Conservation (phyloP, 768 basidiomycete genomes). For the Gloeophyllum trabeum region DNA sequence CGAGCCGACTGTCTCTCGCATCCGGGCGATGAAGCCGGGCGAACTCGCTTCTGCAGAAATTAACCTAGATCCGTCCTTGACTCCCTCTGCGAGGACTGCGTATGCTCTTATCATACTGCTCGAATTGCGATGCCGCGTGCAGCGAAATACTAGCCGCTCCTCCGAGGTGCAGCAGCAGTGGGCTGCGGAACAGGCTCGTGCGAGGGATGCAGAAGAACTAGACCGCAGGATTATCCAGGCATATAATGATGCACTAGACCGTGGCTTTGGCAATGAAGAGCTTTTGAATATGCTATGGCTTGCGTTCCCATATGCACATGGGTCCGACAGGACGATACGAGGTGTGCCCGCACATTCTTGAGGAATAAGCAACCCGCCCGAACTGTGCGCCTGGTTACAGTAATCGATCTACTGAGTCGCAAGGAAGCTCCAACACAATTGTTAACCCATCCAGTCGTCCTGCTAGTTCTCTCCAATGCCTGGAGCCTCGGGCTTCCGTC, state of each 20-base stretch:
- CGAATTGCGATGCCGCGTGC: conserved; percentile 8
- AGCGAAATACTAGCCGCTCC: background rate
- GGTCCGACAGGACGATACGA: conserved; percentile 8
- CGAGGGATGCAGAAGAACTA: conserved; percentile 17
- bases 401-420: conserved; percentile 27
- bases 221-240: conserved; percentile 21
- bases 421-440: conserved; percentile 24
- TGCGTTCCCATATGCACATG: conserved; percentile 23
- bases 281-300: conserved; percentile 40
- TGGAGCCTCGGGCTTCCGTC: conserved; percentile 30
- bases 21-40: too few species aligned
- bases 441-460: conserved; percentile 27
- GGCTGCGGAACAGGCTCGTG: conserved; percentile 18
- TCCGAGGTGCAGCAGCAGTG: conserved; percentile 32
- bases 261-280: conserved; percentile 26
- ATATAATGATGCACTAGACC: conserved; percentile 32
- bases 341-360: conserved; percentile 12
- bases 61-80: background rate
- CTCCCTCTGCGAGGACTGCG: conserved; percentile 2
- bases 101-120: conserved; percentile 13
- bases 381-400: conserved; percentile 13
- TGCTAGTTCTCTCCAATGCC: conserved; percentile 22
- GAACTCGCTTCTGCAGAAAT: too few species aligned
- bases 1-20: background rate
- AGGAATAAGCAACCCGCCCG: background rate